Evolutionary conservation across 2,329 filamentous ascomycete genomes (phyloP), one percentile per base, ranked within the genome.

Genomic region (Biscogniauxia sp.): DNA sequence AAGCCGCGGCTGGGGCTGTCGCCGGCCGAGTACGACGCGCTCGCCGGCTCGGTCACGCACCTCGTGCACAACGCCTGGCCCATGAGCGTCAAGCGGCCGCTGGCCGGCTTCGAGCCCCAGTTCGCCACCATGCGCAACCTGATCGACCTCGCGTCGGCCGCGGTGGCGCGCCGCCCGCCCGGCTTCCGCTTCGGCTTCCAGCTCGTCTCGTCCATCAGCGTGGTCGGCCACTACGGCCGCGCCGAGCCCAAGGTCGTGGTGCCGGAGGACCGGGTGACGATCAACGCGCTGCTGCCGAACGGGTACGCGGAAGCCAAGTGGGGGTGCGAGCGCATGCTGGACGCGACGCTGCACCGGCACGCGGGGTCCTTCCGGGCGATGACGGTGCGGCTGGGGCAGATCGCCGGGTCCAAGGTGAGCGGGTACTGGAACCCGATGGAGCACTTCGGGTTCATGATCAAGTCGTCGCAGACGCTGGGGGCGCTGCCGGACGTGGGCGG

Each of bases 381-480:
- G 70, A 68, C 68, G 0, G 76, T 80, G 0, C 74, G 83, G 0
- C 71, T 79, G 0, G 84, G 80, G 0, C 84, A 87, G 66, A 80
- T 87, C 41, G 75, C 83, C 0, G 84, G 84, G 0, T 81, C 78
- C 0, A 76, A 65, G 3, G 72, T 59, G 0, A 83, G 71, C 56
- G 83, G 83, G 0, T 80, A 79, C 64, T 86, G 83, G 84, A 86
- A 86, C 64, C 73, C 77, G 0, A 72, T 75, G 25, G 82, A 86
- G 64, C 80, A 84, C 62, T 70, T 85, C 5, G 64, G 71, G 0
- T 81, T 82, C 59, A 55, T 86, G 25, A 65, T 84, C 58, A 83
- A 84, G 67, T 81, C 78, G 0, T 76, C 78, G 0, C 79, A 84
- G 64, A 77, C 77, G 0, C 61, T 84, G 0, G 68, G 70, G 0